Evolutionary conservation across 129 eudicot genomes (phyloP), one percentile per base, ranked within the genome.

Genomic region (Centaurea solstitialis): DNA sequence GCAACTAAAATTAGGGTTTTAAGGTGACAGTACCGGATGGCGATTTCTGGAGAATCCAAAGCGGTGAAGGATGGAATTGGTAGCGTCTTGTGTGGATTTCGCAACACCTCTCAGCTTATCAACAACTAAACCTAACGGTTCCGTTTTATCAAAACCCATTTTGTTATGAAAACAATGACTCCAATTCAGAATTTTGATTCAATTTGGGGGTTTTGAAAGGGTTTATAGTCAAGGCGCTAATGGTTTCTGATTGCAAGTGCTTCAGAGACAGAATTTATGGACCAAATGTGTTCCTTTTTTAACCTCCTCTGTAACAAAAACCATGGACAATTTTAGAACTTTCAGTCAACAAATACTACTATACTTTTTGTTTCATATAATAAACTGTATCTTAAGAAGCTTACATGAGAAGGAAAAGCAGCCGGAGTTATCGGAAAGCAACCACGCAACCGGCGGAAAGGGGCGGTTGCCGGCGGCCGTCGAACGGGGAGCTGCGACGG

Each of bases 21-120:
- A 4, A 1, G 57, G 65, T 40, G 73, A 40, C 59, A 43, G 72
- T 87, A 93, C 98, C 90, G 98, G 96, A 84, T 72, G 86, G 68
- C 90, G 96, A 84, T 89, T 87, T 30, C 65, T 85, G 84, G 91
- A 85, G 30, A 40, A 22, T 15, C 74, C 67, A 39, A 59, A 80
- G 75, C 88, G 69, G 70, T 79, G 79, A 72, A 91, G 79, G 62
- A 89, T 20, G 81, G 75, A 86, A 74, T 82, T 53, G 79, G 89
- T 85, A 30, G 81, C 77, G 45, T 87, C 81, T 73, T 87, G 91
- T 9, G 93, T 67, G 6, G 93, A 90, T 74, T 84, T 79, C 13
- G 90, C 87, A 5, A 89, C 41, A 1, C 70, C 78, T 84, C 82
- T 87, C 0, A 93, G 77, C 75, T 86, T 87, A 47, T 87, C 83